phyloP scores from a whole-genome alignment of 352 stramenopile genomes.

The Phytophthora brassicae region DNA sequence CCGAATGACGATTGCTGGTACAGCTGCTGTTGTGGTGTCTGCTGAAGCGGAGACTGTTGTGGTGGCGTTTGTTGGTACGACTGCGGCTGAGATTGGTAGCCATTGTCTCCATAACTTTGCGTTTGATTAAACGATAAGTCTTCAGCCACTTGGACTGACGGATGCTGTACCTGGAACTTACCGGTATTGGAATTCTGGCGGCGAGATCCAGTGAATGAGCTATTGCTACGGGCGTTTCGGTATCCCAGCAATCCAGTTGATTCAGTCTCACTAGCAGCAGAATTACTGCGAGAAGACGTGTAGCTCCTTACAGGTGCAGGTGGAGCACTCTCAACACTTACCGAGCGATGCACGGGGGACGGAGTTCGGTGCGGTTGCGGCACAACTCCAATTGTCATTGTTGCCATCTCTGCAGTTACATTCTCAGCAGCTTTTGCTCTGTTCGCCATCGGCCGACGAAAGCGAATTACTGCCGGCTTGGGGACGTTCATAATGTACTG shows the following conservation, averaged over 20 bases:
- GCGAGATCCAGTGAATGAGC: slow-evolving; percentile 20
- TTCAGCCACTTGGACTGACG: slow-evolving; percentile 21
- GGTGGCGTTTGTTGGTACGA: not conserved
- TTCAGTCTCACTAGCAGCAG: slow-evolving; percentile 23
- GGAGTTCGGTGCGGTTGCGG: slow-evolving; percentile 15
- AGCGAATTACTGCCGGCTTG: slow-evolving; percentile 78
- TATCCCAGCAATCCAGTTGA: slow-evolving; percentile 30
- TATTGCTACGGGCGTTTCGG: slow-evolving; percentile 31
- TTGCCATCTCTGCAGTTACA: slow-evolving; percentile 25
- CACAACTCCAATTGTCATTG: slow-evolving; percentile 14
- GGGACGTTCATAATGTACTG: slow-evolving; percentile 85
- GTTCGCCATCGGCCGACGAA: slow-evolving; percentile 42
- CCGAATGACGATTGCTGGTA: slow-evolving; percentile 21
- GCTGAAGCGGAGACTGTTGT: slow-evolving; percentile 18
- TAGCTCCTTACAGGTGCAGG: slow-evolving; percentile 14
- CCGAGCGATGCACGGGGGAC: slow-evolving; percentile 11
- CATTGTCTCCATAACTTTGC: slow-evolving; percentile 26
- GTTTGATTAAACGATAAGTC: slow-evolving; percentile 32
- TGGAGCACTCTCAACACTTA: slow-evolving; percentile 2
- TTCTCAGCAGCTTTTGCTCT: slow-evolving; percentile 22
- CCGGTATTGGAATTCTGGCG: slow-evolving; percentile 27
- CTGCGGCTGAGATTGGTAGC: slow-evolving; percentile 19
- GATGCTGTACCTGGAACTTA: slow-evolving; percentile 24
- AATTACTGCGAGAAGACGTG: slow-evolving; percentile 24
- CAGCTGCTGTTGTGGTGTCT: slow-evolving; percentile 12